Conservation (phyloP, 768 basidiomycete species). For the Serpula lacrymans region DNA sequence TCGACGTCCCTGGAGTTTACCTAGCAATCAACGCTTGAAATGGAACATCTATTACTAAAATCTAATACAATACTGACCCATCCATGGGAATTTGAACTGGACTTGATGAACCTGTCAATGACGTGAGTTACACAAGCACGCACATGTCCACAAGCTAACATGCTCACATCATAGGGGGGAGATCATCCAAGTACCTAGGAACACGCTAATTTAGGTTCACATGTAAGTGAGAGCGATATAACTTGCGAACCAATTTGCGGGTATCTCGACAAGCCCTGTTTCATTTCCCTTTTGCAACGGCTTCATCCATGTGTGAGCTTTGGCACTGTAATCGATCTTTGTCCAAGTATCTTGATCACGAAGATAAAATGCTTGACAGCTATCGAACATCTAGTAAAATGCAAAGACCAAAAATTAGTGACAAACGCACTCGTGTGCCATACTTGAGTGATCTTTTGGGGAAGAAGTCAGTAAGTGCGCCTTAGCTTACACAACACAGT, state of each 20-base stretch:
- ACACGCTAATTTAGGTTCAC: not conserved
- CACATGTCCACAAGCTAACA: not conserved
- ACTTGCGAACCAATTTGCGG: constrained; percentile 59
- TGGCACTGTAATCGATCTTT: constrained; percentile 60
- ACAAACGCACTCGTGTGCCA: constrained; percentile 44
- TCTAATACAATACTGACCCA: constrained; percentile 41
- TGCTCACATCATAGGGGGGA: constrained; percentile 68
- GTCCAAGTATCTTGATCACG: constrained; percentile 70
- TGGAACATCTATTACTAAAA: not conserved
- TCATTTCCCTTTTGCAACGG: constrained; percentile 60
- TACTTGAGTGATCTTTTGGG: constrained; percentile 52
- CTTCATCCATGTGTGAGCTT: constrained; percentile 71
- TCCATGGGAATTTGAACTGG: constrained; percentile 65
- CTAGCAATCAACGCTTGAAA: constrained; percentile 23
- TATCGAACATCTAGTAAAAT: constrained; percentile 16
- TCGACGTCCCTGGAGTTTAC: constrained; percentile 66
- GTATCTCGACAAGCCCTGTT: constrained; percentile 62
- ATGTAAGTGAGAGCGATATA: not conserved
- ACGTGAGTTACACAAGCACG: constrained; percentile 3
- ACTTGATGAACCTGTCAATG: constrained; percentile 61
- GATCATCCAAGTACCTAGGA: constrained; percentile 64
- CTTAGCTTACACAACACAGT: constrained; percentile 9
- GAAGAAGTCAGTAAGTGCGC: constrained; percentile 12
- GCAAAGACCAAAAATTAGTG: not conserved
- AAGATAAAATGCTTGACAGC: constrained; percentile 64